Evolutionary conservation across 1,284 basidiomycete species (phyloP).

Genomic region (Malassezia equina): DNA sequence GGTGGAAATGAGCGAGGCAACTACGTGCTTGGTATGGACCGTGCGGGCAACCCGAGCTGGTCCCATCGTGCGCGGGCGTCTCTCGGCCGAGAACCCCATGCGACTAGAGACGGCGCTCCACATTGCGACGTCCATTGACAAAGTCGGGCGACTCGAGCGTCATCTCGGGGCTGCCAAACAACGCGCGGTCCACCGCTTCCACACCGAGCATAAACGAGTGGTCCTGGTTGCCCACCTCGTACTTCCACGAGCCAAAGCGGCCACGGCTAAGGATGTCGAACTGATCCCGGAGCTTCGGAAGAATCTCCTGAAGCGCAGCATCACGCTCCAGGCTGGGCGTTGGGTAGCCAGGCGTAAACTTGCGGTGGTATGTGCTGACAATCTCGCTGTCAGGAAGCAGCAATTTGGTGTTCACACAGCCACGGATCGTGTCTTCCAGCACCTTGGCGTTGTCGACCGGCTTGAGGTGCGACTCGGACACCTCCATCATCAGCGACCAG

Average conservation of each 20-base stretch:
- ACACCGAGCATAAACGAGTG: conserved; percentile 54
- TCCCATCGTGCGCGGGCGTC: neutral
- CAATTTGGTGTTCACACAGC: conserved; percentile 52
- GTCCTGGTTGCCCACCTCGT: conserved; percentile 54
- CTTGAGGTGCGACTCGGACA: conserved; percentile 53
- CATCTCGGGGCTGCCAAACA: conserved; percentile 51
- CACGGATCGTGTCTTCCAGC: conserved; percentile 52
- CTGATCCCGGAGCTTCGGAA: conserved; percentile 50
- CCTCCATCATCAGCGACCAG: conserved; percentile 52
- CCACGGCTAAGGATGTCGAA: conserved; percentile 52
- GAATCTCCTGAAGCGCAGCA: conserved; percentile 50
- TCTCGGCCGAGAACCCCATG: neutral
- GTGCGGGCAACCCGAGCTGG: neutral
- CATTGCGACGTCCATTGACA: conserved; percentile 51
- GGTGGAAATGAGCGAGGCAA: neutral
- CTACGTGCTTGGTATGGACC: neutral
- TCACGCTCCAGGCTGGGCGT: conserved; percentile 52
- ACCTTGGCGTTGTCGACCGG: conserved; percentile 52
- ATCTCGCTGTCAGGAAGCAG: conserved; percentile 52
- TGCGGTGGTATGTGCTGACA: conserved; percentile 53
- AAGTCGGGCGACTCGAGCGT: conserved; percentile 51
- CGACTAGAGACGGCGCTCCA: conserved; percentile 46
- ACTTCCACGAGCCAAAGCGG: conserved; percentile 54
- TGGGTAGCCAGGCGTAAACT: conserved; percentile 52
- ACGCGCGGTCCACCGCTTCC: conserved; percentile 52